A percentile compares a stretch with the other conserved stretches of the same genome.
Conservation (phyloP, 2,329 filamentous ascomycete genomes). For the Paecilomyces variotii region DNA sequence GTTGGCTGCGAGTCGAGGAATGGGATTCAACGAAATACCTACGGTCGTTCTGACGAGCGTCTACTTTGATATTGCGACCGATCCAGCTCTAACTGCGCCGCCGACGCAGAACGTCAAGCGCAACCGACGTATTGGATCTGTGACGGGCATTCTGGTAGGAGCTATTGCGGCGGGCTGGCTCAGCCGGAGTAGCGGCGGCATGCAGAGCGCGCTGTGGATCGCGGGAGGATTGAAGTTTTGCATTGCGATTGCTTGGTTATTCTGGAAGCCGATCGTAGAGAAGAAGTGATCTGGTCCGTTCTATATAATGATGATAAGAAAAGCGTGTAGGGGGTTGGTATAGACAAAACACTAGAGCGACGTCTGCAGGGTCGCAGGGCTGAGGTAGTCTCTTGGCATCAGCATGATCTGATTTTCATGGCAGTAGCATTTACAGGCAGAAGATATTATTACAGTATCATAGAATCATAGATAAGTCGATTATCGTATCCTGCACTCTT, state of each 20-base stretch:
- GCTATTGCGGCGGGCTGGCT: constrained; percentile 37
- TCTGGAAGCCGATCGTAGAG: constrained; percentile 22
- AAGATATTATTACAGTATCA: neutral
- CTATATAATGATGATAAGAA: neutral
- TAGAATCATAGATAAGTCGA: neutral
- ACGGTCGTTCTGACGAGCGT: constrained; percentile 40
- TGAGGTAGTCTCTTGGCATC: neutral
- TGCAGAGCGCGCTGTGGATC: constrained; percentile 37
- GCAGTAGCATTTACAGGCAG: neutral
- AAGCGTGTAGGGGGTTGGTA: neutral
- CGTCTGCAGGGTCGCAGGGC: neutral
- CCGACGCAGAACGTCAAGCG: constrained; percentile 32
- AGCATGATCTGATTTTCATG: neutral
- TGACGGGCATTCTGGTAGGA: constrained; percentile 30
- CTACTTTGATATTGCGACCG: constrained; percentile 39
- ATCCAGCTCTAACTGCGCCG: constrained; percentile 26
- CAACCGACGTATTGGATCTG: constrained; percentile 29
- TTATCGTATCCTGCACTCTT: neutral
- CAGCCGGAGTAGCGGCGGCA: constrained; percentile 34
- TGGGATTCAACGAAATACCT: constrained; percentile 37
- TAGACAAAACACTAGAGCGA: neutral
- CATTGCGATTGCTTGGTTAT: constrained; percentile 28
- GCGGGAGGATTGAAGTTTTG: constrained; percentile 32
- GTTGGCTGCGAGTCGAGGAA: constrained; percentile 34
- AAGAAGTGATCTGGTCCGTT: neutral